phyloP scores from a whole-genome alignment of 495 filamentous ascomycete species.

The Podospora sp. region DNA sequence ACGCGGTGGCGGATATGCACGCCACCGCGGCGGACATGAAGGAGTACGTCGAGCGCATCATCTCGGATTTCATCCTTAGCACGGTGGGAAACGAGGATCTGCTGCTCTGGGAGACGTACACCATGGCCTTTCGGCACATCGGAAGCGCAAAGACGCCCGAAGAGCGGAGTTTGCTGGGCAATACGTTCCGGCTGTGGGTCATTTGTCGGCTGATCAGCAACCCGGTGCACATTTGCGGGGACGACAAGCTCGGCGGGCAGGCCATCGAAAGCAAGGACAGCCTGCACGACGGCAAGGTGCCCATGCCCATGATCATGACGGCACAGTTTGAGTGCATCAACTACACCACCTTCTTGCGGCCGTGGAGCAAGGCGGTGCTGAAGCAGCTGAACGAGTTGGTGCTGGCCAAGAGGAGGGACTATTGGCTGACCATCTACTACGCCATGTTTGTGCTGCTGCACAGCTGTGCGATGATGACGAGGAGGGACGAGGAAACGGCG shows the following conservation, averaged over 20 bases:
- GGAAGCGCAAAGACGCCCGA: conserved; percentile 26
- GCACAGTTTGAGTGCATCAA: conserved; percentile 37
- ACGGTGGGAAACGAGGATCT: conserved; percentile 24
- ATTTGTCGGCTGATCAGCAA: conserved; percentile 33
- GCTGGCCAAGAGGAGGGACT: conserved; percentile 31
- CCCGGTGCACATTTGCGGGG: conserved; percentile 29
- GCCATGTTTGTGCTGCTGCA: conserved; percentile 34
- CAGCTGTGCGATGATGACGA: conserved; percentile 34
- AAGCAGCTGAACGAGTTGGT: conserved; percentile 35
- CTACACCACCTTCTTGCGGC: conserved; percentile 30
- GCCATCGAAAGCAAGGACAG: conserved; percentile 19
- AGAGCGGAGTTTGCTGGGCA: conserved; percentile 28
- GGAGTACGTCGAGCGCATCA: conserved; percentile 27
- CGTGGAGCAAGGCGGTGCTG: conserved; percentile 33
- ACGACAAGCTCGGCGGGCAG: conserved; percentile 28
- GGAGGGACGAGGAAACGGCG: conserved; percentile 29
- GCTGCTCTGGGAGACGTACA: conserved; percentile 32
- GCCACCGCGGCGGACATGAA: conserved; percentile 26
- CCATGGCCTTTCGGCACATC: conserved; percentile 29
- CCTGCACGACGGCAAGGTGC: conserved; percentile 23
- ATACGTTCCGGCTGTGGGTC: conserved; percentile 34
- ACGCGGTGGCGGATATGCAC: conserved; percentile 31
- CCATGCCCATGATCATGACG: conserved; percentile 33
- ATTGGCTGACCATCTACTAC: conserved; percentile 36
- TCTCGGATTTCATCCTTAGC: conserved; percentile 21